phyloP scores from a whole-genome alignment of 2,329 filamentous ascomycete species.

The Capronia americana region DNA sequence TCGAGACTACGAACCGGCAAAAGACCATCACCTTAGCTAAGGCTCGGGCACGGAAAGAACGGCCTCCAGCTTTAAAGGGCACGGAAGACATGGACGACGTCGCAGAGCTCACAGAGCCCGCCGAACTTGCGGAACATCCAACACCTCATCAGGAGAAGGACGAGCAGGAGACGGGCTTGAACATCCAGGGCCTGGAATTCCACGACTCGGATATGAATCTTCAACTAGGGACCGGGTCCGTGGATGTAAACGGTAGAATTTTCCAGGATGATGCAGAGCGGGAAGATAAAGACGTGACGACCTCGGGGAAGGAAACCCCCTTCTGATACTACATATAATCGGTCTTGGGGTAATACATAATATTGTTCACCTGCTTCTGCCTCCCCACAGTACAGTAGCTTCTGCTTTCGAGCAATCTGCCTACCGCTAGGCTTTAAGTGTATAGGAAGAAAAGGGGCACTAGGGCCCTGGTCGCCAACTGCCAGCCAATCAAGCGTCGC shows the following conservation, averaged over 20 bases:
- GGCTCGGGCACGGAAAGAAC: constrained; percentile 83
- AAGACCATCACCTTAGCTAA: constrained; percentile 94
- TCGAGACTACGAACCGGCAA: constrained; percentile 89
- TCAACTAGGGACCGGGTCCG: constrained; percentile 14
- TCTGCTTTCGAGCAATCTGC: no score
- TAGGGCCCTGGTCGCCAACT: neutral
- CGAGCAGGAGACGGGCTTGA: constrained; percentile 31
- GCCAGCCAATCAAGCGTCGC: neutral
- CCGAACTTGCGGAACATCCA: constrained; percentile 25
- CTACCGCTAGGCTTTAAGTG: neutral
- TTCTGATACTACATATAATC: constrained; percentile 13
- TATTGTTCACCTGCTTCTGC: neutral
- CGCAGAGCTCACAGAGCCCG: constrained; percentile 20
- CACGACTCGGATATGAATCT: constrained; percentile 33
- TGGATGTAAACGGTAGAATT: constrained; percentile 5
- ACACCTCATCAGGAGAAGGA: constrained; percentile 26
- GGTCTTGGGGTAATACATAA: constrained; percentile 15
- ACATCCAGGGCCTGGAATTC: constrained; percentile 35
- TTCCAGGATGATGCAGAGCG: constrained; percentile 18
- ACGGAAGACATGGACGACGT: constrained; percentile 47
- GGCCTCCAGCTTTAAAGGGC: constrained; percentile 85
- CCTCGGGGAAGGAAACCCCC: neutral
- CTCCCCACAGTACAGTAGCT: neutral
- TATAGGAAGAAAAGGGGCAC: neutral
- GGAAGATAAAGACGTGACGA: constrained; percentile 23